Base-by-base conservation (phyloP, 805 yeast species). In the Danielia oregonensis region DNA sequence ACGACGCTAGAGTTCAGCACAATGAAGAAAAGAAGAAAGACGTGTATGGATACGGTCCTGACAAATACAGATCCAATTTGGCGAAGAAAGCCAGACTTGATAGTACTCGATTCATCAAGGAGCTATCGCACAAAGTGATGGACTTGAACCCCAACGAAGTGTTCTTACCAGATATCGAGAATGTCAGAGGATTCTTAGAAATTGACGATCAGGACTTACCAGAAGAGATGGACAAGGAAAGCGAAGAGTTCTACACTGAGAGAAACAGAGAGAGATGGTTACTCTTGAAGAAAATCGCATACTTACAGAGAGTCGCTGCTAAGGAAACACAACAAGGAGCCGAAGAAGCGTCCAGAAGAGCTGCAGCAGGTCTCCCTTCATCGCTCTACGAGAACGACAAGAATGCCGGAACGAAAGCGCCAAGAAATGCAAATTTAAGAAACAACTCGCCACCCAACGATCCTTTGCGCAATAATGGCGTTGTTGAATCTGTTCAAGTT, bases 1-100 rank as follows among this genome's bases (percentile, higher is more conserved):
- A 80, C 1, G 97, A 91, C 57, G 73, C 89, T 0, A 75, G 97
- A 54, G 79, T 89, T 23, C 79, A 79, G 30, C 78, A 79, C 23
- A 83, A 73, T 48, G 63, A 63, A n/a, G 58, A 54, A 9, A 96
- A 89, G 55, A 64, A 67, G 39, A 65, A 66, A 10, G 96, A 89
- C 55, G 89, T 89, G 8, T 74, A 65, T 7, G 97, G 97, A 3
- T 63, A 65, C 13, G 96, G 96, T 10, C 50, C 58, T 2, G 97
- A 89, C 54, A 71, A 78, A 39, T 72, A 70, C 65, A 75, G 73
- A 43, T 54, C 70, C 11, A 51, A 55, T 11, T 56, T 61, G 11
- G 77, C 75, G 21, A 59, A 61, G 24, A 60, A 70, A 25, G 77
- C 79, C 11, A 71, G 77, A 45, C 57, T 73, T 17, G 71, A 71